Conservation (phyloP, 495 filamentous ascomycete genomes). For the Elasticomyces elasticus region DNA sequence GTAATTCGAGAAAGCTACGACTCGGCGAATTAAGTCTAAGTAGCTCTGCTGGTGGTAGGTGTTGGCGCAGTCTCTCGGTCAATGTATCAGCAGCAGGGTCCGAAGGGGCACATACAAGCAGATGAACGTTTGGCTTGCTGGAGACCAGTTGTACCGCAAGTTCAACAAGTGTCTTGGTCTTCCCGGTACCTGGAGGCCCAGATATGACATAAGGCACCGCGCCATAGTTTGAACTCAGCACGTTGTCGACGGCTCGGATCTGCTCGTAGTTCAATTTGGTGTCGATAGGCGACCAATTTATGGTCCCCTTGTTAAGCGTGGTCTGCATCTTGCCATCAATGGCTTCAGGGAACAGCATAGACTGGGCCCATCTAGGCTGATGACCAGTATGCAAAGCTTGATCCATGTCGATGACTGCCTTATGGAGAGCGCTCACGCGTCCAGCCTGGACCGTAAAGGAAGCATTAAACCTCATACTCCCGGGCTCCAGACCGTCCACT, state of each 20-base stretch:
- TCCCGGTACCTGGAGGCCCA: conserved; percentile 46
- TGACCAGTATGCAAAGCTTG: conserved; percentile 13
- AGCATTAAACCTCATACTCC: conserved; percentile 34
- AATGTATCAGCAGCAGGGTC: conserved; percentile 47
- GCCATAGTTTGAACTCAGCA: conserved; percentile 39
- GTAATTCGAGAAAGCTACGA: conserved; percentile 42
- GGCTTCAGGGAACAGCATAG: conserved; percentile 42
- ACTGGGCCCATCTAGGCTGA: conserved; percentile 32
- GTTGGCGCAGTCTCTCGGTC: conserved; percentile 35
- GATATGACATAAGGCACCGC: conserved; percentile 43
- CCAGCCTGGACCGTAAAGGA: conserved; percentile 28
- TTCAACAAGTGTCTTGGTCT: conserved; percentile 48
- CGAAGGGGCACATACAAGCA: conserved; percentile 48
- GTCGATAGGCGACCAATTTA: conserved; percentile 32
- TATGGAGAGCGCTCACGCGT: conserved; percentile 21
- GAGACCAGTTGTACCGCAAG: conserved; percentile 29
- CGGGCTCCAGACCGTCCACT: conserved; percentile 28
- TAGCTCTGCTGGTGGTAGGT: conserved; percentile 35
- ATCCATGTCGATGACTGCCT: conserved; percentile 25
- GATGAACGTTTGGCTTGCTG: conserved; percentile 28
- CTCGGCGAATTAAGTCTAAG: conserved; percentile 41
- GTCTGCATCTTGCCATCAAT: conserved; percentile 34
- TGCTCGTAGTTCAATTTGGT: conserved; percentile 43
- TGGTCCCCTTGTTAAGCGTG: conserved; percentile 29
- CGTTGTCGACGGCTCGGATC: conserved; percentile 38